Evolutionary conservation across 2,329 filamentous ascomycete genomes (phyloP).

Genomic region (Pseudogymnoascus sp.): DNA sequence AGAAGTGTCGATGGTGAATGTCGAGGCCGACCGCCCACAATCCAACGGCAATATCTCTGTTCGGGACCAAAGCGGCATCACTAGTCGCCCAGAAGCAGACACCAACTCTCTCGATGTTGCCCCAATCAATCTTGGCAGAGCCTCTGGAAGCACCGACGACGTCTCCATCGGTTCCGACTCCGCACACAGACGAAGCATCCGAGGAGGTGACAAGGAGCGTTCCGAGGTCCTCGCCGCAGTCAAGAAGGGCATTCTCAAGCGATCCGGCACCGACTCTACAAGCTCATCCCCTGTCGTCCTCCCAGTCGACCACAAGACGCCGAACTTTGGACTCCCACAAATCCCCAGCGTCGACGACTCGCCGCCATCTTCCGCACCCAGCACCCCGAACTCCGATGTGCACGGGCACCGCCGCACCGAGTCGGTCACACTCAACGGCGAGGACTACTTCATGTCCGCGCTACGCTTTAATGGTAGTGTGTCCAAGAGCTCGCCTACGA

Average conservation of each 20-base stretch:
- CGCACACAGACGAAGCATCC: slow-evolving; percentile 72
- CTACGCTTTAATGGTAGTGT: slow-evolving; percentile 62
- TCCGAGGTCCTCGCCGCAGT: slow-evolving; percentile 88
- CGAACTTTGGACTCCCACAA: slow-evolving; percentile 51
- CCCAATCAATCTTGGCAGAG: slow-evolving; percentile 34
- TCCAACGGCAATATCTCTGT: slow-evolving; percentile 71
- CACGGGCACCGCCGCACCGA: slow-evolving; percentile 59
- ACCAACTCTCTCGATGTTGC: slow-evolving; percentile 69
- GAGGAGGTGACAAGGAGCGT: slow-evolving; percentile 82
- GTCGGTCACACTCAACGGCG: slow-evolving; percentile 62
- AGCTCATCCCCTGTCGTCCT: slow-evolving; percentile 62
- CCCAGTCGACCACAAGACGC: slow-evolving; percentile 47
- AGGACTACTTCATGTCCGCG: slow-evolving; percentile 84
- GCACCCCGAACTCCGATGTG: slow-evolving; percentile 75
- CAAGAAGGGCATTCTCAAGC: slow-evolving; percentile 92
- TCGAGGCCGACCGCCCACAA: slow-evolving; percentile 79
- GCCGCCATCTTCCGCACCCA: slow-evolving; percentile 77
- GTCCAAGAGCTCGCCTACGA: slow-evolving; percentile 72
- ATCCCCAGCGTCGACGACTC: slow-evolving; percentile 65
- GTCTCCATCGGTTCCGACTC: background rate
- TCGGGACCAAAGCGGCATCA: slow-evolving; percentile 63
- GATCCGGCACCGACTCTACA: slow-evolving; percentile 53
- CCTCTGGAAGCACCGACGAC: slow-evolving; percentile 24
- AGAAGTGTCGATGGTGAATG: slow-evolving; percentile 91
- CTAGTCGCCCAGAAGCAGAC: slow-evolving; percentile 78